Evolutionary conservation across 306 rosid genomes (phyloP).

Genomic region (Medicago arabica): DNA sequence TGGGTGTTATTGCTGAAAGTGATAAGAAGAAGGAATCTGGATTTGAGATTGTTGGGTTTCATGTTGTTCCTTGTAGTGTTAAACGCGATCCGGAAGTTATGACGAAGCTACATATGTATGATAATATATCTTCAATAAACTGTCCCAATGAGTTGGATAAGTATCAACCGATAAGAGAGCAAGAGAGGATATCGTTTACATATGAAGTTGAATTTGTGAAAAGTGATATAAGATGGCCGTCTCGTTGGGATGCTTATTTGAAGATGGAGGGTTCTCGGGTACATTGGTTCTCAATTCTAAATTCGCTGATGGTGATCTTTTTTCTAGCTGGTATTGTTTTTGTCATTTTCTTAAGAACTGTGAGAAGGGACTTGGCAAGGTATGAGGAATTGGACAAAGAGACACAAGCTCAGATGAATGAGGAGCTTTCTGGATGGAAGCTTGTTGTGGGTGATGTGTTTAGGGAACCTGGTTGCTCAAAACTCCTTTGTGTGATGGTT

Average conservation of each 20-base stretch:
- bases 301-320: conserved; percentile 81
- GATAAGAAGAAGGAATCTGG: conserved; percentile 86
- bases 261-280: conserved; percentile 97
- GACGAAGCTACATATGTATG: conserved; percentile 58
- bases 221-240: conserved; percentile 90
- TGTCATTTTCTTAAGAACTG: conserved; percentile 89
- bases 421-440: conserved; percentile 99
- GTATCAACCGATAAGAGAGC: conserved; percentile 80
- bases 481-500: conserved; percentile 92
- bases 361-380: conserved; percentile 94
- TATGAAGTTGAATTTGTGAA: conserved; percentile 90
- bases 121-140: conserved; percentile 41
- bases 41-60: conserved; percentile 93
- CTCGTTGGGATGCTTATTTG: conserved; percentile 98
- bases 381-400: conserved; percentile 97
- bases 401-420: conserved; percentile 96
- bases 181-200: conserved; percentile 81
- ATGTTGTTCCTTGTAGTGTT: conserved; percentile 81
- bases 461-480: conserved; percentile 83
- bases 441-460: conserved; percentile 98
- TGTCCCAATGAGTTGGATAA: conserved; percentile 73
- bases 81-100: conserved; percentile 66
- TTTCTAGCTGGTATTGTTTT: conserved; percentile 96
- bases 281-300: conserved; percentile 78
- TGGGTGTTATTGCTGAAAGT: conserved; percentile 73